A percentile compares a stretch with the other conserved stretches of the same genome.
Conservation (phyloP, 2,329 filamentous ascomycete species). For the Cryphonectria naterciae region DNA sequence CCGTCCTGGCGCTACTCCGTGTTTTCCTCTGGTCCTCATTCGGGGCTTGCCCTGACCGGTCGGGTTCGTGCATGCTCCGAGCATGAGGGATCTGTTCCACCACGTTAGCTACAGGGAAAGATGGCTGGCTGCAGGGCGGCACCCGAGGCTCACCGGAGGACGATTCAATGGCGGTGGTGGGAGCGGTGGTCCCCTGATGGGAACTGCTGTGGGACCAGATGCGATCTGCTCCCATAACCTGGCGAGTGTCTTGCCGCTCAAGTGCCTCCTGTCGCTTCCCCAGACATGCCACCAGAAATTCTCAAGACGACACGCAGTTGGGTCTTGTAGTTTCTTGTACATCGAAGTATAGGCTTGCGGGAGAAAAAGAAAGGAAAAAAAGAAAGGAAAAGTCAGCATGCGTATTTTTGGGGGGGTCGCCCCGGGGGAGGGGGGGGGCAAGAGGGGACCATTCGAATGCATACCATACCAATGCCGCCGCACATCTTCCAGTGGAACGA, state of each 20-base stretch:
- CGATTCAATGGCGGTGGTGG: constrained; percentile 55
- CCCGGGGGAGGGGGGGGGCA: too few species aligned
- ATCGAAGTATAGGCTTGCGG: constrained; percentile 65
- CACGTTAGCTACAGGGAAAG: constrained; percentile 25
- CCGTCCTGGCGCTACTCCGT: neutral
- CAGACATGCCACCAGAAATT: constrained; percentile 71
- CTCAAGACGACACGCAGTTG: constrained; percentile 65
- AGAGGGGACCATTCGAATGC: neutral
- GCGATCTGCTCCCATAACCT: constrained; percentile 62
- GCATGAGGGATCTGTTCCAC: constrained; percentile 15
- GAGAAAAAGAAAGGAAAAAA: neutral
- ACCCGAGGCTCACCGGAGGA: constrained; percentile 47
- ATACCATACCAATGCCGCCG: constrained; percentile 62
- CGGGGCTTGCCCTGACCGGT: constrained; percentile 25
- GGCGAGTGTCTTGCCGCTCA: constrained; percentile 59
- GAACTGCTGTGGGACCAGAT: constrained; percentile 59
- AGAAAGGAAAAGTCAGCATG: constrained; percentile 23
- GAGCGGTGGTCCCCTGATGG: constrained; percentile 50
- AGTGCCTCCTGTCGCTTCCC: constrained; percentile 58
- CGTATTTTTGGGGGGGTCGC: neutral
- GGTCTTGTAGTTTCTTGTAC: constrained; percentile 61
- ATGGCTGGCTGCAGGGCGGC: constrained; percentile 18
- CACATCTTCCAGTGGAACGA: constrained; percentile 57
- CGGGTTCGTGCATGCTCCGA: constrained; percentile 28
- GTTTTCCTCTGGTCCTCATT: neutral